Evolutionary conservation across 768 basidiomycete species (phyloP).

Genomic region (Chalciporus chontae): DNA sequence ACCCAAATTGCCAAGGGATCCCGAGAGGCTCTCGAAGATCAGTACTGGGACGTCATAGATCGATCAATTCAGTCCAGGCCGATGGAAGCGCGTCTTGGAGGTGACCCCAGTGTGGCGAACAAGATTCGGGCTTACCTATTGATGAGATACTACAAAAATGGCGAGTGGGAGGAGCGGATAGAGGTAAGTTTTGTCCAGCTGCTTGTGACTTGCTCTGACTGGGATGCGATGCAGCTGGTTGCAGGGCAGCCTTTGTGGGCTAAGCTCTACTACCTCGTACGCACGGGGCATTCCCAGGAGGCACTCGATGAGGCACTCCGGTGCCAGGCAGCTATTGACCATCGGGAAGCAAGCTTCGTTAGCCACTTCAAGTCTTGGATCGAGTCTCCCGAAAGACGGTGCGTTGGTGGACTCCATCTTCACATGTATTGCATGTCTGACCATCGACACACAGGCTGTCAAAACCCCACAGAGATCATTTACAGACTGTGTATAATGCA

Average conservation of each 20-base stretch:
- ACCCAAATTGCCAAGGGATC: conserved; percentile 76
- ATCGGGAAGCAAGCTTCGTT: conserved; percentile 79
- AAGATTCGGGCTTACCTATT: conserved; percentile 85
- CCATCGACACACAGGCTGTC: conserved; percentile 46
- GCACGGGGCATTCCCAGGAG: conserved; percentile 79
- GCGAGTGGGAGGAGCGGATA: conserved; percentile 81
- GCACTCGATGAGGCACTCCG: conserved; percentile 73
- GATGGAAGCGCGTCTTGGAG: conserved; percentile 82
- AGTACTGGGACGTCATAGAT: conserved; percentile 83
- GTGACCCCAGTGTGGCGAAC: conserved; percentile 86
- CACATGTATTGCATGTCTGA: background rate
- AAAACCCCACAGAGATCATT: conserved; percentile 72
- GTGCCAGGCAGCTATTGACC: conserved; percentile 67
- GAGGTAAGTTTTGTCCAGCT: conserved; percentile 55
- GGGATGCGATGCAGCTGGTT: conserved; percentile 53
- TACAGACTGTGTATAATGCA: conserved; percentile 77
- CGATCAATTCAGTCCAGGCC: conserved; percentile 78
- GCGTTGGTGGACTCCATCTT: conserved; percentile 17
- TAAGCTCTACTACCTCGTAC: conserved; percentile 86
- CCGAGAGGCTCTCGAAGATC: conserved; percentile 79
- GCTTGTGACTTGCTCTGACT: background rate
- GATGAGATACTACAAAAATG: conserved; percentile 75
- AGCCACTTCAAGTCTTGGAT: conserved; percentile 82
- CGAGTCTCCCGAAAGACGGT: conserved; percentile 77
- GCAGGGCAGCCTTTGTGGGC: conserved; percentile 92